Conservation (phyloP, 2,329 filamentous ascomycete genomes). For the Pseudogymnoascus pannorum region DNA sequence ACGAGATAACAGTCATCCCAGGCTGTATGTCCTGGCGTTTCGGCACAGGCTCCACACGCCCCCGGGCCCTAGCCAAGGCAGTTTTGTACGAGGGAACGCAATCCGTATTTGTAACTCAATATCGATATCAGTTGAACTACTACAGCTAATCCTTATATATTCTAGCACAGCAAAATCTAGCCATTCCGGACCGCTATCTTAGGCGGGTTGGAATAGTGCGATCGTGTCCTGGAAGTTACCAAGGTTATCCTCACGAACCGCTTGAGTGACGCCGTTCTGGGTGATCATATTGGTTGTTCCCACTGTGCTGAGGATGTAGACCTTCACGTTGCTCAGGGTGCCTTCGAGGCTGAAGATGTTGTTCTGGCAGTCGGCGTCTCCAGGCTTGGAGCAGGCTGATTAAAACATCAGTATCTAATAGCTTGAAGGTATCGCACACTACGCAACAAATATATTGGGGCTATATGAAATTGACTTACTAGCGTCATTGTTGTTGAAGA, state of each 20-base stretch:
- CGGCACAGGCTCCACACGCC: no score
- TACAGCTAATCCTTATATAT: no score
- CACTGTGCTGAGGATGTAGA: conserved; percentile 20
- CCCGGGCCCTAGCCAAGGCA: no score
- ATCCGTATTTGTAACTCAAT: no score
- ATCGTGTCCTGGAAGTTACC: conserved; percentile 18
- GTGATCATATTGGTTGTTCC: conserved; percentile 21
- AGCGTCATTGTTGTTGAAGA: conserved; percentile 49
- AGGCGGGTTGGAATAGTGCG: conserved; percentile 14
- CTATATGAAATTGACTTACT: conserved; percentile 15
- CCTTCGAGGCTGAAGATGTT: conserved; percentile 20
- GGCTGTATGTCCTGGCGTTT: no score
- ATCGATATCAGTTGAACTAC: no score
- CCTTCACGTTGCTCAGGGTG: conserved; percentile 14
- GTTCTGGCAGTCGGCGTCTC: conserved; percentile 19
- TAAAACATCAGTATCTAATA: neutral
- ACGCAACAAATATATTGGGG: neutral
- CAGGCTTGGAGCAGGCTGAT: conserved; percentile 13
- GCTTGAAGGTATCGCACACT: neutral
- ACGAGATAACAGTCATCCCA: no score
- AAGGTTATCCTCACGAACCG: conserved; percentile 15
- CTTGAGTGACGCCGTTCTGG: conserved; percentile 13
- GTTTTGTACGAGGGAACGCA: no score
- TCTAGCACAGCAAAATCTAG: no score
- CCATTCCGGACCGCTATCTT: neutral